Evolutionary conservation across 306 rosid genomes (phyloP), one percentile per base, ranked within the genome.

Genomic region (Astragalus membranaceus): DNA sequence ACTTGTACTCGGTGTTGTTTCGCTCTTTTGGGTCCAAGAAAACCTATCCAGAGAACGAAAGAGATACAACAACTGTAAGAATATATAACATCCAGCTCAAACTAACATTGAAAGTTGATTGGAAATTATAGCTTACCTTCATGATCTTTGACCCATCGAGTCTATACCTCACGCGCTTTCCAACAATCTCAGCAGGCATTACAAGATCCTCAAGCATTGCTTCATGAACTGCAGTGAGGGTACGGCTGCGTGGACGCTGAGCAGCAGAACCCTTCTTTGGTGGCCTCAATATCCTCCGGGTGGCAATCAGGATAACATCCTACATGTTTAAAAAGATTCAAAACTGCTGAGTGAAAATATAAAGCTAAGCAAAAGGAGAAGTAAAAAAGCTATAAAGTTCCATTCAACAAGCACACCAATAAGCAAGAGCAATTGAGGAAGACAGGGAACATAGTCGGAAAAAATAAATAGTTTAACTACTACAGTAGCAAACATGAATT

Each of bases 261-360:
- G 60, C 89, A 39, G 96, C 96, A 16, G 98, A 89, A 26, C 98
- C 96, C 32, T 92, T 92, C 89, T 89, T 87, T 46, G 98, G 96
- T 1, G 96, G 98, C 84, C 98, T 87, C 81, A 89, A n/a, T 14
- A 89, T 89, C 84, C 96, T 86, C 54, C 98, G 76, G 43, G 92
- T 92, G 11, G 96, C 98, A 83, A 88, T 82, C 74, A 92, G 61
- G n/a, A 92, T 75, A 4, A 89, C 96, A 78, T 92, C 96, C 98
- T 92, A 64, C 65, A 17, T 17, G 14, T 23, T 49, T 15, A 29
- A 26, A 0, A 8, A 7, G 11, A 70, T 26, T 55, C 35, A 20
- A 51, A 36, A 26, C 4, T 50, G 39, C 12, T 68, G 5, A 49
- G 17, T 7, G 5, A 3, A 20, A 50, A 26, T 14, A 47, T 1